phyloP scores from a whole-genome alignment of 352 stramenopile species.

The Phytophthora tubulina region DNA sequence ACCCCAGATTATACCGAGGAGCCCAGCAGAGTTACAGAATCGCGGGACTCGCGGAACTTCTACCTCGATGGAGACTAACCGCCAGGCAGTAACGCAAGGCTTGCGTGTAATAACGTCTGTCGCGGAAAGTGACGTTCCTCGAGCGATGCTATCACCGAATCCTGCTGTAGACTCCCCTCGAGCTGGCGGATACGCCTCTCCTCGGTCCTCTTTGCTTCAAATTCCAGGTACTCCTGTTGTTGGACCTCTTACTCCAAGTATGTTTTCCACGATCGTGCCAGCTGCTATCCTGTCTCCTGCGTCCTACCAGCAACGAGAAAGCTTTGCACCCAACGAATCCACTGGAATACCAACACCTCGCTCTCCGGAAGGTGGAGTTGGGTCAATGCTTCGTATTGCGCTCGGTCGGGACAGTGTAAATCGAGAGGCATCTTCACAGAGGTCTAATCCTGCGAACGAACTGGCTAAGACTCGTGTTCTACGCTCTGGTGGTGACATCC shows the following conservation, averaged over 20 bases:
- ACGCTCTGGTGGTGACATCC: conserved; percentile 37
- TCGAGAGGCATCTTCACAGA: conserved; percentile 57
- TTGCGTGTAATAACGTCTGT: conserved; percentile 88
- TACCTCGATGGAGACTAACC: conserved; percentile 37
- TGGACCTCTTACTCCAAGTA: conserved; percentile 52
- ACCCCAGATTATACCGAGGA: conserved; percentile 55
- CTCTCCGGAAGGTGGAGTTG: conserved; percentile 52
- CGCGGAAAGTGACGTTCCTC: conserved; percentile 80
- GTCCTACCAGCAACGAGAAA: conserved; percentile 87
- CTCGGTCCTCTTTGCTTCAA: conserved; percentile 78
- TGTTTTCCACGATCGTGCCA: conserved; percentile 62
- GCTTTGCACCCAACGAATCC: conserved; percentile 48
- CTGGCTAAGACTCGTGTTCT: conserved; percentile 49
- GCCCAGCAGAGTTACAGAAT: conserved; percentile 87
- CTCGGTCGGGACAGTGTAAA: conserved; percentile 79
- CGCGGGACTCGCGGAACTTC: conserved; percentile 55
- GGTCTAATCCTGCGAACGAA: conserved; percentile 40
- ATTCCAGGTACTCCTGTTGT: conserved; percentile 75
- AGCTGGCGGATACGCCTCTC: conserved; percentile 78
- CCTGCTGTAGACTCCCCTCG: conserved; percentile 87
- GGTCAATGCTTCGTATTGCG: conserved; percentile 77
- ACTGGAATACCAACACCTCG: conserved; percentile 24
- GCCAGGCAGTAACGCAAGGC: conserved; percentile 63
- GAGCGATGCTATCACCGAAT: conserved; percentile 87
- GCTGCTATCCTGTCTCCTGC: conserved; percentile 72